A percentile compares a stretch with the other conserved stretches of the same genome.
Conservation (phyloP, 78 protist genomes). For the Capsaspora owczarzaki region DNA sequence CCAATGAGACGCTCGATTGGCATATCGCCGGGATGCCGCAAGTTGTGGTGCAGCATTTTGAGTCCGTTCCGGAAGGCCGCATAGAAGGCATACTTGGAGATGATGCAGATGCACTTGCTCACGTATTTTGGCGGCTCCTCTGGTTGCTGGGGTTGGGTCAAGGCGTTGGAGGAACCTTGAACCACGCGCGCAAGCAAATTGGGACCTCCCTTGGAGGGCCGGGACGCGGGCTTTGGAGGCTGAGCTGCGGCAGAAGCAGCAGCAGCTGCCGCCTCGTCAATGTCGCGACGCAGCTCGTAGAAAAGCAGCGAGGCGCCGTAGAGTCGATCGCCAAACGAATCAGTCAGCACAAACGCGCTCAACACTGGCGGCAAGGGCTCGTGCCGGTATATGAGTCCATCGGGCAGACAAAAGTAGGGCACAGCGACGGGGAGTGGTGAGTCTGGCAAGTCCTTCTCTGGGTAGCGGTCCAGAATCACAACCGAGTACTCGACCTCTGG, state of each 20-base stretch:
- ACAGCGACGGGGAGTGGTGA: constrained; percentile 3
- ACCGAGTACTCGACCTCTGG: not conserved
- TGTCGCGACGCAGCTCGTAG: not conserved
- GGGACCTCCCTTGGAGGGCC: not conserved
- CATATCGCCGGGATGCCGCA: not conserved
- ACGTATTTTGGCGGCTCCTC: not conserved
- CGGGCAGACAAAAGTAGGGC: constrained; percentile 4
- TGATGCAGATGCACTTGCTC: not conserved
- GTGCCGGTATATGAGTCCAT: not conserved
- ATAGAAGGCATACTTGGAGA: not conserved
- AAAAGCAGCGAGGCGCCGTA: constrained; percentile 15
- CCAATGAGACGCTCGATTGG: not conserved
- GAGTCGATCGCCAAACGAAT: constrained; percentile 1
- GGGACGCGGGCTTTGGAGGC: not conserved
- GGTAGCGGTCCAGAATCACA: not conserved
- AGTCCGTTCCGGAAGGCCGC: not conserved
- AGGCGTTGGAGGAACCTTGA: not conserved
- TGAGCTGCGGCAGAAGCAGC: not conserved
- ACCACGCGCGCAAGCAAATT: not conserved
- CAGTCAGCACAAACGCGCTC: constrained; percentile 23
- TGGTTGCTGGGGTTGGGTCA: too few relatives aligned
- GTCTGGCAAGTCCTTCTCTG: not conserved
- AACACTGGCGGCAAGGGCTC: not conserved
- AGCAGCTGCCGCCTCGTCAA: not conserved
- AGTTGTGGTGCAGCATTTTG: not conserved